Evolutionary conservation across 1,284 basidiomycete species (phyloP), one percentile per base, ranked within the genome.

Genomic region (Sporisorium reilianum): DNA sequence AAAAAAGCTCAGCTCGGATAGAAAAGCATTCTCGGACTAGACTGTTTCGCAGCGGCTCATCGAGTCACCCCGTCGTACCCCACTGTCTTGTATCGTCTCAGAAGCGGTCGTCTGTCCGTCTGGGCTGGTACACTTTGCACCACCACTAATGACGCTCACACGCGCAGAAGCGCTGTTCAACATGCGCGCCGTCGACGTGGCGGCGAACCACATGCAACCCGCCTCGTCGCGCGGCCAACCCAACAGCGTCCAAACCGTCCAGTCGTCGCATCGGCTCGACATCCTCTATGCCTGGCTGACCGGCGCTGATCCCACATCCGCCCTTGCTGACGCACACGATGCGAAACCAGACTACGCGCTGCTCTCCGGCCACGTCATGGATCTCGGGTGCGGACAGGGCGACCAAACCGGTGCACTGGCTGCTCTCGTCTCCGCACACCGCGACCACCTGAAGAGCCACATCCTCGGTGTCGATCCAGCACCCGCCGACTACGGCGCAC

Each of bases 201-300:
- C 59, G 10, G 50, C 55, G 18, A 16, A 30, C 16, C 55, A 62
- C 42, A 36, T 62, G 12, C 65, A 67, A 40, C 59, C 58, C 16
- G 50, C 32, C 20, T 34, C 44, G 9, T 23, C 36, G 9, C 36
- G 28, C 10, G 59, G 59, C 20, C 53, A 58, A 23, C 44, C 25
- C 6, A 20, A 45, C 20, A 57, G 58, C 32, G 38, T 67, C 22
- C 65, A 67, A 23, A 44, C 42, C 7, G 18, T 62, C 3, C 65
- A 67, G n/a, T 38, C 65, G 26, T 61, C 65, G 23, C 65, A 67
- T 54, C 65, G 65, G 0, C 51, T 67, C 10, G 65, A 67, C 25
- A 41, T 67, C 4, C 23, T 67, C 16, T 67, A 67, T 32, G 55
- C 58, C 18, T 67, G 58, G 65, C 44, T 67, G 12, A 54, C 59